Evolutionary conservation across 2,329 filamentous ascomycete species (phyloP).

Genomic region (Mycosphaerelloides madeirae): DNA sequence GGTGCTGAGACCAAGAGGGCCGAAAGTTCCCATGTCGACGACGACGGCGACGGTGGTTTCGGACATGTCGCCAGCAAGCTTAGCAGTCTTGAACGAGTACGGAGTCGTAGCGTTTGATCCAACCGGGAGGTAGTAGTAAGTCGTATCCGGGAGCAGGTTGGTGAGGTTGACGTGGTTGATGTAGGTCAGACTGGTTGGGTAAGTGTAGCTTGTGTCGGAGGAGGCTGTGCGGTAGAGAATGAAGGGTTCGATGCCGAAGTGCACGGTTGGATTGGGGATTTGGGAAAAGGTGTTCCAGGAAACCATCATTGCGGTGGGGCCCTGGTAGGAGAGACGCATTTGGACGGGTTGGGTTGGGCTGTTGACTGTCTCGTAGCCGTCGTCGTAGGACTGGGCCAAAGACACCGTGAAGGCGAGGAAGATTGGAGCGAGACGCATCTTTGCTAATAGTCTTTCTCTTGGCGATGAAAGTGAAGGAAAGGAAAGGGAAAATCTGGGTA

Average conservation of each 20-base stretch:
- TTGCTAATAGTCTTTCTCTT: too few species aligned
- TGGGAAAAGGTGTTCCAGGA: constrained; percentile 12
- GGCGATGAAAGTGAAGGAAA: too few species aligned
- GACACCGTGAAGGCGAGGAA: too few species aligned
- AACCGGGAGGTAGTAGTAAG: constrained; percentile 18
- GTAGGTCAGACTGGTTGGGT: constrained; percentile 18
- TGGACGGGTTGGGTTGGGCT: constrained; percentile 4
- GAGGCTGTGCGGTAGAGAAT: constrained; percentile 3
- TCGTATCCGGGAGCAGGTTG: constrained; percentile 16
- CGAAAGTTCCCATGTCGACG: constrained; percentile 43
- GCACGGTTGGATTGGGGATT: constrained; percentile 7
- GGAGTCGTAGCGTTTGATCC: constrained; percentile 5
- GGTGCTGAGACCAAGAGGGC: constrained; percentile 32
- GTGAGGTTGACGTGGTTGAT: constrained; percentile 22
- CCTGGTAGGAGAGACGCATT: constrained; percentile 9
- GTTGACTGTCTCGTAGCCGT: not conserved
- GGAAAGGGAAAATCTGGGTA: too few species aligned
- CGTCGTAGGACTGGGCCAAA: not conserved
- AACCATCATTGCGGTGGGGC: constrained; percentile 5
- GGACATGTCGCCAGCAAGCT: constrained; percentile 43
- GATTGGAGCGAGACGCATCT: too few species aligned
- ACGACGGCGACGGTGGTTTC: constrained; percentile 51
- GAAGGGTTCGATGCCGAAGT: constrained; percentile 3
- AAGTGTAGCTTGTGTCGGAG: constrained; percentile 14
- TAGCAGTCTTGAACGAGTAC: constrained; percentile 10